Evolutionary conservation across 192 early-diverging fungal species (phyloP).

Genomic region (Coemansia sp.): DNA sequence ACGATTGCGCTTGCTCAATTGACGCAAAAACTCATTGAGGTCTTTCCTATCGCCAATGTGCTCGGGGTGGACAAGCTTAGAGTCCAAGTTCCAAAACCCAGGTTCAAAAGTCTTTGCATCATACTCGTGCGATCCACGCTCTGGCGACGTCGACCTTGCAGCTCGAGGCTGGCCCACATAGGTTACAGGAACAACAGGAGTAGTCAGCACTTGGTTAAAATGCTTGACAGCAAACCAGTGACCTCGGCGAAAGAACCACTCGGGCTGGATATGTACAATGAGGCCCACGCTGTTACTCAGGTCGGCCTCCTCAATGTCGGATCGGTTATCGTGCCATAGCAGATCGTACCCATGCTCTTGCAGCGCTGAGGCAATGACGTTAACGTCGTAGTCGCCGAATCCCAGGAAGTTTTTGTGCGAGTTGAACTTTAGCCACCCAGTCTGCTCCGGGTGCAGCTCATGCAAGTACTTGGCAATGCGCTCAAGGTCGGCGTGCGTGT

Average conservation of each 20-base stretch:
- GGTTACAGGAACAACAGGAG: constrained; percentile 25
- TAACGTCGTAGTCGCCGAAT: constrained; percentile 59
- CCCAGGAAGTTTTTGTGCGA: constrained; percentile 51
- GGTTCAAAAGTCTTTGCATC: constrained; percentile 27
- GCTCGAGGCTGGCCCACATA: constrained; percentile 47
- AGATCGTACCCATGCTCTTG: constrained; percentile 44
- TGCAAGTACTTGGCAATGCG: constrained; percentile 50
- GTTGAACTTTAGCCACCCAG: constrained; percentile 49
- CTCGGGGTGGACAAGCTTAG: constrained; percentile 42
- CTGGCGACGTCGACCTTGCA: constrained; percentile 22
- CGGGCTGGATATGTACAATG: constrained; percentile 50
- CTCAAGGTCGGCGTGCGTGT: constrained; percentile 50
- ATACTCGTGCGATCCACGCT: constrained; percentile 33
- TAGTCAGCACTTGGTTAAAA: constrained; percentile 29
- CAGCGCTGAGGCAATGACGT: constrained; percentile 50
- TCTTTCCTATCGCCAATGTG: constrained; percentile 33
- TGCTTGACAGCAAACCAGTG: constrained; percentile 57
- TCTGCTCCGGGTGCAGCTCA: constrained; percentile 31
- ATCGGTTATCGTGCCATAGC: constrained; percentile 50
- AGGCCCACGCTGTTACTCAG: constrained; percentile 33
- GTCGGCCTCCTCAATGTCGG: constrained; percentile 32
- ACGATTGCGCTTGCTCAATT: constrained; percentile 36
- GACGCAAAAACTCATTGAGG: constrained; percentile 35
- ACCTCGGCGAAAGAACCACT: constrained; percentile 52
- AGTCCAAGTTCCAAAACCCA: constrained; percentile 57